These are phyloP conservation scores for Chrysosporium keratinophilum DNA, from an alignment of 2,329 filamentous ascomycete species.

Conservation along the genomic window DNA sequence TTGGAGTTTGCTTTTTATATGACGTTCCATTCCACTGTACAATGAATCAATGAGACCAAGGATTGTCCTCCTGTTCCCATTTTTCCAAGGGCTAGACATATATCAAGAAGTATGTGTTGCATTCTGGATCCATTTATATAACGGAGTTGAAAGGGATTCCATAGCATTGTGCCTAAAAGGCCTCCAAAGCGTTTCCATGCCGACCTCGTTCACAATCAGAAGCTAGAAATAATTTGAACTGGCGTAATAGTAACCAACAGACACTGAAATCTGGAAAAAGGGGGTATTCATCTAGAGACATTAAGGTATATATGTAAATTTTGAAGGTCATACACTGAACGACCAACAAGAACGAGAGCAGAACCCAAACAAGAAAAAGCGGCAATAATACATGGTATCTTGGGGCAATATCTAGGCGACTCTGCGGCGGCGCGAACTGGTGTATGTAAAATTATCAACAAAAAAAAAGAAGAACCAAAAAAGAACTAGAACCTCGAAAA, in stretches of 20 bases:
- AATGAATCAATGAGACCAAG: slow-evolving; percentile 5
- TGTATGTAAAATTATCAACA: background rate
- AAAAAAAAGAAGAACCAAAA: background rate
- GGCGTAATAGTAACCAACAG: background rate
- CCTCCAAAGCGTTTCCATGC: background rate
- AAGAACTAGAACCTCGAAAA: background rate
- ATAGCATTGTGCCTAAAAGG: background rate
- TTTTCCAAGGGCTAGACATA: no score
- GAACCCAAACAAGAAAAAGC: background rate
- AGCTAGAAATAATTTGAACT: background rate
- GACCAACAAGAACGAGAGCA: background rate
- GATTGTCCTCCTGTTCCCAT: no score
- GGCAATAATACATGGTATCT: slow-evolving; percentile 8
- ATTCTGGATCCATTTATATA: background rate
- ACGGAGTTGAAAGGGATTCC: no score
- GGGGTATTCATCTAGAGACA: background rate
- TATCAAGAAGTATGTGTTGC: background rate
- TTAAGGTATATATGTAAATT: background rate
- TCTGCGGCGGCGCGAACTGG: background rate
- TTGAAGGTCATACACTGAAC: background rate
- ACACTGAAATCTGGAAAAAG: background rate
- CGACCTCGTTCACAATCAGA: background rate
- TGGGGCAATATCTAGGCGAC: slow-evolving; percentile 3
- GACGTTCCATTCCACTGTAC: slow-evolving; percentile 1
- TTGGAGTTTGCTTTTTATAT: slow-evolving; percentile 6